Evolutionary conservation across 352 stramenopile genomes (phyloP).

Genomic region (Phytopythium delawarense): DNA sequence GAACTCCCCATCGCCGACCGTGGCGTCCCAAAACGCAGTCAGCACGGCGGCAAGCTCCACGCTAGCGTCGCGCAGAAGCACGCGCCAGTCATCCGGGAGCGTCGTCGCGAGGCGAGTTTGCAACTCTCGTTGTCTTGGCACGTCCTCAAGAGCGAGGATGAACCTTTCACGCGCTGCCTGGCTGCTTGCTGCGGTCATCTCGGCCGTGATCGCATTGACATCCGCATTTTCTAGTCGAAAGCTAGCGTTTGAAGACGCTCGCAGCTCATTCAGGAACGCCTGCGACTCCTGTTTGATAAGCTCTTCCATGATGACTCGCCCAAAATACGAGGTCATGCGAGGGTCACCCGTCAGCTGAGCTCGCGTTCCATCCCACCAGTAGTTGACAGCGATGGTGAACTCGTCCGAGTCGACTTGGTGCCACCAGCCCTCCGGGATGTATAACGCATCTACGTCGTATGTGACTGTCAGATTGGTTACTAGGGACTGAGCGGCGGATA

Average conservation of each 20-base stretch:
- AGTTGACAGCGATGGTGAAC: constrained; percentile 80
- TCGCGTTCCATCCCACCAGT: constrained; percentile 72
- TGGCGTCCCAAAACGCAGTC: constrained; percentile 38
- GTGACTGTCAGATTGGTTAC: not conserved
- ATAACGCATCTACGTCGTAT: constrained; percentile 50
- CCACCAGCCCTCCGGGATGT: constrained; percentile 86
- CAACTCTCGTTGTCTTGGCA: constrained; percentile 15
- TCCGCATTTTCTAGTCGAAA: constrained; percentile 4
- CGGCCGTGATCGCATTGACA: constrained; percentile 9
- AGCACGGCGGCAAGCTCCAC: constrained; percentile 24
- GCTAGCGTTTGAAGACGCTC: not conserved
- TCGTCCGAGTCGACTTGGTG: constrained; percentile 76
- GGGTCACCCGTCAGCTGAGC: constrained; percentile 39
- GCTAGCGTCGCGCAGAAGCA: constrained; percentile 32
- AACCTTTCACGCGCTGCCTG: constrained; percentile 29
- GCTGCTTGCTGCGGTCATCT: constrained; percentile 9
- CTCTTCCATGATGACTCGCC: constrained; percentile 57
- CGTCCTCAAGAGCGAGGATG: constrained; percentile 20
- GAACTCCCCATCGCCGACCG: constrained; percentile 15
- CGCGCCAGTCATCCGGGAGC: constrained; percentile 19
- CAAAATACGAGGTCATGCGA: constrained; percentile 56
- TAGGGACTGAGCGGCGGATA: not conserved
- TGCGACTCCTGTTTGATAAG: constrained; percentile 43
- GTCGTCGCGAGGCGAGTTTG: constrained; percentile 13
- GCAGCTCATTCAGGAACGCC: constrained; percentile 19